Evolutionary conservation across 805 yeast species (phyloP), one percentile per base, ranked within the genome.

Genomic region (Komagataella kurtzmanii): DNA sequence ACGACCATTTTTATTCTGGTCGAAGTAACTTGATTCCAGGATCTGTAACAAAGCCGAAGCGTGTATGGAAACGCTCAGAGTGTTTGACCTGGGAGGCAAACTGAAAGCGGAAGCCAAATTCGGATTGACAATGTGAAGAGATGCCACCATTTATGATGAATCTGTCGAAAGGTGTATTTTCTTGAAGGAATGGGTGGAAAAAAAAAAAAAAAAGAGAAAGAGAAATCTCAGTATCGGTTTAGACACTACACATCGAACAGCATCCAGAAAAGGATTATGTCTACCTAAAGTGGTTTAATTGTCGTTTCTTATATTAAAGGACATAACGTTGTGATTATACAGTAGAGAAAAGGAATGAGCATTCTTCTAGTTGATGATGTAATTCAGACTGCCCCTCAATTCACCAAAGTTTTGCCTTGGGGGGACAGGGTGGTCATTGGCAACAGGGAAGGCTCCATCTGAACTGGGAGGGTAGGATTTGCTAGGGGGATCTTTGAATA

Each of bases 1-100:
- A 65, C 93, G 76, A 56, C 72, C 69, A 56, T 76, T 77, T 45
- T 57, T 61, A n/a, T 55, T 54, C 24, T 60, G 62, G 49, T 79
- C 67, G 67, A 85, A 75, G 53, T 79, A 70, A 23, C 82, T 71
- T 55, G 86, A 81, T 63, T 88, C 93, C 55, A 88, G 73, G 53
- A 88, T 76, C 65, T 83, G 85, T 68, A 88, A 77, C 50, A 85
- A 71, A 4, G 93, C 91, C 50, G 87, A 73, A 3, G 88, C 75
- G 62, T 81, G 82, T 54, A 85, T 75, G 51, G 69, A 70, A 53
- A 83, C 81, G 50, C 68, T 70, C 52, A 80, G 68, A 3, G 69
- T 55, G 7, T 63, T 60, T 14, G 66, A 56, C 7, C 56, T 48
- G 2, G 73, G 61, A 6, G 64, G 55, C 21, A 57, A 49, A 30